A percentile compares a stretch with the other conserved stretches of the same genome.
Conservation (phyloP, 345 rosid genomes). For the Gossypium bickii region DNA sequence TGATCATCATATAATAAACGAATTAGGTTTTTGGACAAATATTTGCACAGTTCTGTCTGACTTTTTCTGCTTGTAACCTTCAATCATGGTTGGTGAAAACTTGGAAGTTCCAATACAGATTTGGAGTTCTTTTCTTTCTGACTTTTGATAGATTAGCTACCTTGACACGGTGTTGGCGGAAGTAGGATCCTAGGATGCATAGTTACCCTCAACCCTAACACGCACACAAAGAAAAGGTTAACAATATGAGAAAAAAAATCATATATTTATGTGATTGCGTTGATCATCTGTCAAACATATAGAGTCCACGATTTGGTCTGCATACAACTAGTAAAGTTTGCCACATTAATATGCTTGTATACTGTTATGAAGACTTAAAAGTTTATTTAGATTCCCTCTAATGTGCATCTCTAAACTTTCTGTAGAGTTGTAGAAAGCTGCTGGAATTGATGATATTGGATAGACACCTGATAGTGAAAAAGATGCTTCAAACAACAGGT, state of each 20-base stretch:
- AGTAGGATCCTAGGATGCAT: neutral
- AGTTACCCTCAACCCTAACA: neutral
- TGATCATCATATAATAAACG: neutral
- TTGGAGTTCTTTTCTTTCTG: neutral
- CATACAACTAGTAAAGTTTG: neutral
- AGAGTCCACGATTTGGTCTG: neutral
- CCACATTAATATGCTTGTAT: neutral
- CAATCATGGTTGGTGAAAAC: slow-evolving; percentile 2
- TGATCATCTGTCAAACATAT: neutral
- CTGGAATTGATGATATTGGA: slow-evolving; percentile 75
- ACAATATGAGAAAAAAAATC: neutral
- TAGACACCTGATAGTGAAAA: slow-evolving; percentile 53
- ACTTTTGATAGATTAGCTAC: neutral
- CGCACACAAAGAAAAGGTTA: neutral
- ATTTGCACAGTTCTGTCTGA: neutral
- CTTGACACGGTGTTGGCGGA: neutral
- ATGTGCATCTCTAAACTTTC: neutral
- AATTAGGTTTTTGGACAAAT: neutral
- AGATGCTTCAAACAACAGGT: slow-evolving; percentile 51
- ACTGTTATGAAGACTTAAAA: neutral
- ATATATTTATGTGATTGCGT: neutral
- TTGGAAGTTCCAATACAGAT: neutral
- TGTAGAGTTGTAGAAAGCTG: slow-evolving; percentile 67
- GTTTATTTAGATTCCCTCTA: neutral
- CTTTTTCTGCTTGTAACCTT: neutral